These are phyloP conservation scores for Kalmusia sp. DNA, from an alignment of 2,329 filamentous ascomycete genomes.

Conservation along the genomic window DNA sequence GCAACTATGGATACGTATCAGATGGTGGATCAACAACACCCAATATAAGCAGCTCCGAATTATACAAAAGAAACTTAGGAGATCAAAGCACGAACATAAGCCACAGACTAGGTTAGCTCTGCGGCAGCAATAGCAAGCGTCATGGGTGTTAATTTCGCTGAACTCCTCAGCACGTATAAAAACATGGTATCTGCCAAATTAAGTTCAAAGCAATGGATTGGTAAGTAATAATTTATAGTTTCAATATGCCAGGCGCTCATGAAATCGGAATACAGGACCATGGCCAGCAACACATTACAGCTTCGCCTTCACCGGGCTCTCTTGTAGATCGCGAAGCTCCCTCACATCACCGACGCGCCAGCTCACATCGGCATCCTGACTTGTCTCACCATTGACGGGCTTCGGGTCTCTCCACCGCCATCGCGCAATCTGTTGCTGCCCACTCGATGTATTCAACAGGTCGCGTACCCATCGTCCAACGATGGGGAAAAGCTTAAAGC, in stretches of 20 bases:
- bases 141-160: too few species aligned
- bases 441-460: conserved; percentile 50
- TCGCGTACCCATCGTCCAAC: conserved; percentile 62
- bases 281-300: conserved; percentile 19
- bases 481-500: conserved; percentile 68
- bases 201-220: too few species aligned
- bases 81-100: too few species aligned
- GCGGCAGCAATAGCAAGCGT: neutral
- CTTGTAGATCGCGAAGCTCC: conserved; percentile 28
- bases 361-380: conserved; percentile 54
- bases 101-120: too few species aligned
- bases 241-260: too few species aligned
- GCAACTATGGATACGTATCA: conserved; percentile 52
- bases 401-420: conserved; percentile 61
- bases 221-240: too few species aligned
- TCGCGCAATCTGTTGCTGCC: conserved; percentile 52
- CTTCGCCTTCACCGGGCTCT: conserved; percentile 19
- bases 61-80: too few species aligned
- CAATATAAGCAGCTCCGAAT: conserved; percentile 3
- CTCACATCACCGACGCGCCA: conserved; percentile 54
- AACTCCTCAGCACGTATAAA: too few species aligned
- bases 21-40: conserved; percentile 19
- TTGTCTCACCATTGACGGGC: conserved; percentile 40
- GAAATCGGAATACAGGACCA: too few species aligned
- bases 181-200: too few species aligned